Evolutionary conservation across 2,329 filamentous ascomycete species (phyloP), one percentile per base, ranked within the genome.

Genomic region (Purpureocillium takamizusanense): DNA sequence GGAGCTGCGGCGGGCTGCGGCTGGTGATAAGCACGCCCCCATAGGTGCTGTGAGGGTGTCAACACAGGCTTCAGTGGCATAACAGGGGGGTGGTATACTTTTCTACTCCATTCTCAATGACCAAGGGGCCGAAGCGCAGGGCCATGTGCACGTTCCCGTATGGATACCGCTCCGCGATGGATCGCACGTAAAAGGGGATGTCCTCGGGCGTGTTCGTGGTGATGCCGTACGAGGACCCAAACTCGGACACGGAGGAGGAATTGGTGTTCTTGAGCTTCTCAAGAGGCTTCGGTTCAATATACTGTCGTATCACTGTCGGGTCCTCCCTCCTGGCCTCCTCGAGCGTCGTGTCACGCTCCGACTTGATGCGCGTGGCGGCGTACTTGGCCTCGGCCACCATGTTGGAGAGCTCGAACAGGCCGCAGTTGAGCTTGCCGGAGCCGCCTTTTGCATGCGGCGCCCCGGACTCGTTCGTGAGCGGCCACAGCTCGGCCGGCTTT

Each of bases 141-240:
- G 55, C 58, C 60, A 65, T 64, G 32, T 63, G 62, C 3, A 64
- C 56, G 37, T 63, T 60, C 2, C 55, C 57, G 38, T 56, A 64
- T 0, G 61, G 62, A 42, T 62, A 53, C 32, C 54, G 51, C 17
- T 59, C 50, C 1, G 51, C 46, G 27, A 53, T 50, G 8, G 44
- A 46, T 21, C 51, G 49, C 7, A 61, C 49, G 31, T 53, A 61
- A 2, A 49, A 25, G 0, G 60, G 59, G 10, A 63, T 51, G 5
- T 54, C 49, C 17, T 46, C 48, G 11, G 43, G 43, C 6, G 45
- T 43, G 17, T 50, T 43, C 21, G 42, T 49, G 30, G 42, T 51
- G 7, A 41, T 35, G 3, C 46, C 42, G 35, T 45, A 46, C 2
- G 44, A 48, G 14, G 45, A 39, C 2, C 46, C 45, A 35, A 51